Conservation (phyloP, 805 yeast genomes). For the Nakazawaea laoshanensis region DNA sequence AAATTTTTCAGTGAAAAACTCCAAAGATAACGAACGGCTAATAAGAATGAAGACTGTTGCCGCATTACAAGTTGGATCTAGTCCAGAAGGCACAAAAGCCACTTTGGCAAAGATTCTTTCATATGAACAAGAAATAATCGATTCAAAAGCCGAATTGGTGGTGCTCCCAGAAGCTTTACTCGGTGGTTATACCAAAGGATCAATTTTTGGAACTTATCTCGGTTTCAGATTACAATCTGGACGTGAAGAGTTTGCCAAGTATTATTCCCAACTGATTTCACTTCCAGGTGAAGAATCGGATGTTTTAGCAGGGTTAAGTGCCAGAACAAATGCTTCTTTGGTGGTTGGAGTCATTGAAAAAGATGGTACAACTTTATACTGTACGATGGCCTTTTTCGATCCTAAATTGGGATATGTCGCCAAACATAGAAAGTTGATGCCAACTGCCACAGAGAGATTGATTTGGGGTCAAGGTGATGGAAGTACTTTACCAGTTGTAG, state of each 20-base stretch:
- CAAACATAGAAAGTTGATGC: conserved; percentile 34
- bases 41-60: conserved; percentile 29
- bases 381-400: conserved; percentile 31
- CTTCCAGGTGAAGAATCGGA: conserved; percentile 28
- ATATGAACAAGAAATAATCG: conserved; percentile 26
- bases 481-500: conserved; percentile 29
- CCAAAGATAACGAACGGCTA: too few species aligned
- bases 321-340: conserved; percentile 24
- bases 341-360: conserved; percentile 33
- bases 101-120: conserved; percentile 29
- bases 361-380: conserved; percentile 29
- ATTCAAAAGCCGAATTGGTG: conserved; percentile 24
- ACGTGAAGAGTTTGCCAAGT: conserved; percentile 28
- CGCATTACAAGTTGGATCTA: conserved; percentile 34
- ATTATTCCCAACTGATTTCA: conserved; percentile 24
- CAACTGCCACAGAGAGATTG: conserved; percentile 35
- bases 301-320: conserved; percentile 24
- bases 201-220: conserved; percentile 31
- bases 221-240: conserved; percentile 34
- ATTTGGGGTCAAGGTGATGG: conserved; percentile 42
- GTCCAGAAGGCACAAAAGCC: conserved; percentile 26
- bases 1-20: too few species aligned
- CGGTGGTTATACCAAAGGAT: conserved; percentile 40
- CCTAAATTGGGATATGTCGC: conserved; percentile 28
- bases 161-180: conserved; percentile 37